phyloP scores from a whole-genome alignment of 805 yeast genomes.

The Torulaspora microellipsoides region DNA sequence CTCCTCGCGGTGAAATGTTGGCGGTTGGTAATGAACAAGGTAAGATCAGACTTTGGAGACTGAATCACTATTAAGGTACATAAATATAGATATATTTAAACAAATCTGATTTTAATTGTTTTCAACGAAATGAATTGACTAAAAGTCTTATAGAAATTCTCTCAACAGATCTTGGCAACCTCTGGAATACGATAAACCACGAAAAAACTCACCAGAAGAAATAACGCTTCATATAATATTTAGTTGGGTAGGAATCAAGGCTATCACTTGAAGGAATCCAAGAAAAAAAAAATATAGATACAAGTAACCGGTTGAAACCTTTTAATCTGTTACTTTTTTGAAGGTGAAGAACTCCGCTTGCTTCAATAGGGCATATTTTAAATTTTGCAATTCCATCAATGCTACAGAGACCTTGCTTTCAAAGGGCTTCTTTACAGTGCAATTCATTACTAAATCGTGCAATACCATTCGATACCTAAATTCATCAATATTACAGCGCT shows the following conservation, averaged over 20 bases:
- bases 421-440: constrained; percentile 10
- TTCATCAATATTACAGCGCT: constrained; percentile 10
- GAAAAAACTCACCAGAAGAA: too few relatives aligned
- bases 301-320: too few relatives aligned
- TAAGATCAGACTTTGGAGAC: constrained; percentile 79
- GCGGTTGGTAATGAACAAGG: constrained; percentile 92
- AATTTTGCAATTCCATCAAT: constrained; percentile 12
- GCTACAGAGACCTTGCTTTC: constrained; percentile 14
- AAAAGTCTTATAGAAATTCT: too few relatives aligned
- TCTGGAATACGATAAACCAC: too few relatives aligned
- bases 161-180: too few relatives aligned
- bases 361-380: constrained; percentile 9
- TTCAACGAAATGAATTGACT: neutral
- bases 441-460: constrained; percentile 11
- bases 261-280: too few relatives aligned
- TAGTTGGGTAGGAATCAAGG: too few relatives aligned
- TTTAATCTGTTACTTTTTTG: constrained; percentile 5
- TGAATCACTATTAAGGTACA: constrained; percentile 62
- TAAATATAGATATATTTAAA: neutral
- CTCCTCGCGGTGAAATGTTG: constrained; percentile 76
- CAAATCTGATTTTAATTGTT: neutral
- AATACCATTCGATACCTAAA: constrained; percentile 9
- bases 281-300: too few relatives aligned
- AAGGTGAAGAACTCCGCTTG: constrained; percentile 15
- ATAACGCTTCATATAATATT: too few relatives aligned